A percentile compares a stretch with the other conserved stretches of the same genome.
These are phyloP conservation scores for Fusarium coffeatum DNA, from an alignment of 2,329 filamentous ascomycete genomes.

Conservation along the genomic window DNA sequence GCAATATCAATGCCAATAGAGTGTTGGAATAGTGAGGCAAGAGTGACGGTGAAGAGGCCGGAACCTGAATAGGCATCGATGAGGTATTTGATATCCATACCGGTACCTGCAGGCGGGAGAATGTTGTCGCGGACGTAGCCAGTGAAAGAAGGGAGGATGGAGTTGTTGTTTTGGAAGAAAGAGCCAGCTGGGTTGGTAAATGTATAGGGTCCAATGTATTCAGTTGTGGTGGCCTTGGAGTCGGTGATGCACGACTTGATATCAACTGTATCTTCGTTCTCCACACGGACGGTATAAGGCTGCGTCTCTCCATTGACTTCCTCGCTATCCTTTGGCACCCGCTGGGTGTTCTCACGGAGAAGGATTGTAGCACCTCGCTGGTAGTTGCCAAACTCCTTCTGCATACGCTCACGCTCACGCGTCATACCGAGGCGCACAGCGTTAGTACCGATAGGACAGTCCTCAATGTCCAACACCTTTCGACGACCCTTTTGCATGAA, in stretches of 20 bases:
- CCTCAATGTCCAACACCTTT: slow-evolving; percentile 90
- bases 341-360: slow-evolving; percentile 83
- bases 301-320: slow-evolving; percentile 45
- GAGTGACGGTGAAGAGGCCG: slow-evolving; percentile 95
- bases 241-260: slow-evolving; percentile 91
- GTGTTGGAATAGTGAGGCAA: slow-evolving; percentile 84
- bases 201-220: slow-evolving; percentile 86
- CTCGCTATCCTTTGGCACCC: slow-evolving; percentile 65
- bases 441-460: slow-evolving; percentile 94
- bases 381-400: slow-evolving; percentile 76
- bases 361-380: slow-evolving; percentile 87
- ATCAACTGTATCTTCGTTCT: slow-evolving; percentile 71
- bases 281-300: slow-evolving; percentile 58
- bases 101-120: slow-evolving; percentile 62
- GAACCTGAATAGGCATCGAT: slow-evolving; percentile 98
- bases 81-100: slow-evolving; percentile 76
- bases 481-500: slow-evolving; percentile 89
- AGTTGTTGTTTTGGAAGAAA: slow-evolving; percentile 99
- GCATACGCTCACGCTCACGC: slow-evolving; percentile 81
- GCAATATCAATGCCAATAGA: slow-evolving; percentile 93
- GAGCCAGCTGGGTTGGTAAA: slow-evolving; percentile 93
- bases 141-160: slow-evolving; percentile 88
- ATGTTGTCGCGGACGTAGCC: slow-evolving; percentile 86
- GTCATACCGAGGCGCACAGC: slow-evolving; percentile 84
- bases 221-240: slow-evolving; percentile 82